Conservation (phyloP, 495 filamentous ascomycete species). For the Penicillium egyptiacum region DNA sequence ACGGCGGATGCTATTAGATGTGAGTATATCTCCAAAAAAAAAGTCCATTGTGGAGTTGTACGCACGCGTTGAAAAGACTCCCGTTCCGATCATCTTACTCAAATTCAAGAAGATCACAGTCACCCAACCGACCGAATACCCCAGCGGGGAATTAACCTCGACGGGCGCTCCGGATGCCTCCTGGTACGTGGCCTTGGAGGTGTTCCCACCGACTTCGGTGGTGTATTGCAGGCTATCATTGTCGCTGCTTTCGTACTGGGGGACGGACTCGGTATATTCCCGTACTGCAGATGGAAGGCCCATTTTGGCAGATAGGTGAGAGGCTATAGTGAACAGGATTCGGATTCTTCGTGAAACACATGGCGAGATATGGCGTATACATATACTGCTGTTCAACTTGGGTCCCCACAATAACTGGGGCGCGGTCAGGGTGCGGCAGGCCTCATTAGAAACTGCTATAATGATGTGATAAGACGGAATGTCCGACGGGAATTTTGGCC, state of each 20-base stretch:
- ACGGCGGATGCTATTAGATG: slow-evolving; percentile 35
- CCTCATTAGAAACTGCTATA: not conserved
- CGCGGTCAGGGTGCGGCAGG: not conserved
- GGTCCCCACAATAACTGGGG: not conserved
- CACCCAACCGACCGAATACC: slow-evolving; percentile 55
- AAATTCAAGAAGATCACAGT: slow-evolving; percentile 63
- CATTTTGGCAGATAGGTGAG: not conserved
- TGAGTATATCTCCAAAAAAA: not conserved
- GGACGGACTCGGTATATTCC: not conserved
- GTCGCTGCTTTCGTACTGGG: slow-evolving; percentile 17
- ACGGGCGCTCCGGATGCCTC: slow-evolving; percentile 64
- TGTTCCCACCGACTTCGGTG: slow-evolving; percentile 55
- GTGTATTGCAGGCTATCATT: slow-evolving; percentile 50
- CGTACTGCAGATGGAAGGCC: not conserved
- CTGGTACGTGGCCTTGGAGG: slow-evolving; percentile 56
- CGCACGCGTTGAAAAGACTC: slow-evolving; percentile 64
- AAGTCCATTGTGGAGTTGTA: not conserved
- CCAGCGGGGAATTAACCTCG: slow-evolving; percentile 57
- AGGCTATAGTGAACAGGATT: not conserved
- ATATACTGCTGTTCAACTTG: not conserved
- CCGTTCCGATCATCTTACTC: slow-evolving; percentile 66
- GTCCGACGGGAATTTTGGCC: not conserved
- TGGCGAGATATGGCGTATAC: not conserved
- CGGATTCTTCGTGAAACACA: not conserved
- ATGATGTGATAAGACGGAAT: slow-evolving; percentile 9